A percentile compares a stretch with the other conserved stretches of the same genome.
phyloP scores from a whole-genome alignment of 2,329 filamentous ascomycete species.

The Talaromyces piceae region DNA sequence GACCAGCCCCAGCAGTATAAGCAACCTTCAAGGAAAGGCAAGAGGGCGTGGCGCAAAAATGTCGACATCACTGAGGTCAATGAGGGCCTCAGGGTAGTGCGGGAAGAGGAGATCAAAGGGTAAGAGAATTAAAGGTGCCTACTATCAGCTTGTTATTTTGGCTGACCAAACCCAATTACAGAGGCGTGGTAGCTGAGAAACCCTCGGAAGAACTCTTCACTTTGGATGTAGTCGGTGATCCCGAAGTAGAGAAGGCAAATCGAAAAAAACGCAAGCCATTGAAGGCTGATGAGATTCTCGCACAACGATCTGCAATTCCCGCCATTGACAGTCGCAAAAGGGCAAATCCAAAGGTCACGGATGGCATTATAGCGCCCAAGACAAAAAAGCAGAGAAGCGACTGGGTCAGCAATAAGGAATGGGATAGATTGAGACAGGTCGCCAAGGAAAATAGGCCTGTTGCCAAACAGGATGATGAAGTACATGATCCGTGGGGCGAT shows the following conservation, averaged over 20 bases:
- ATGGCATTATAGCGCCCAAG: slow-evolving; percentile 60
- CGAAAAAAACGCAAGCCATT: slow-evolving; percentile 67
- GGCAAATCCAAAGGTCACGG: slow-evolving; percentile 58
- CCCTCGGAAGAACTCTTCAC: slow-evolving; percentile 76
- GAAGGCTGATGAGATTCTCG: slow-evolving; percentile 87
- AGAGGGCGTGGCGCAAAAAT: slow-evolving; percentile 98
- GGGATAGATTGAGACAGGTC: slow-evolving; percentile 67
- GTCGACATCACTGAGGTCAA: slow-evolving; percentile 86
- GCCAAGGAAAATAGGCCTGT: slow-evolving; percentile 57
- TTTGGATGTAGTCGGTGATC: slow-evolving; percentile 68
- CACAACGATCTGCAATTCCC: slow-evolving; percentile 71
- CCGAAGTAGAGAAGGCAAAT: slow-evolving; percentile 56
- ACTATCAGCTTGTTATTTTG: neutral
- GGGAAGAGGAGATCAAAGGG: slow-evolving; percentile 88
- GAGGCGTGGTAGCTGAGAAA: slow-evolving; percentile 80
- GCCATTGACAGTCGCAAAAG: slow-evolving; percentile 75
- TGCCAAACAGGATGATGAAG: slow-evolving; percentile 50
- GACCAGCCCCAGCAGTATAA: slow-evolving; percentile 69
- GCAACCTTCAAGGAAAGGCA: slow-evolving; percentile 91
- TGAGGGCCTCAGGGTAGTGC: slow-evolving; percentile 71
- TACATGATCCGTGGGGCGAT: slow-evolving; percentile 73
- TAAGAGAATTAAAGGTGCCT: slow-evolving; percentile 31
- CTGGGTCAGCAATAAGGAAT: slow-evolving; percentile 79
- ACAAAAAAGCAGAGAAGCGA: slow-evolving; percentile 69
- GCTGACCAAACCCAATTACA: slow-evolving; percentile 29